phyloP scores from a whole-genome alignment of 2,329 filamentous ascomycete species.

The Leptoxyphium fumago region DNA sequence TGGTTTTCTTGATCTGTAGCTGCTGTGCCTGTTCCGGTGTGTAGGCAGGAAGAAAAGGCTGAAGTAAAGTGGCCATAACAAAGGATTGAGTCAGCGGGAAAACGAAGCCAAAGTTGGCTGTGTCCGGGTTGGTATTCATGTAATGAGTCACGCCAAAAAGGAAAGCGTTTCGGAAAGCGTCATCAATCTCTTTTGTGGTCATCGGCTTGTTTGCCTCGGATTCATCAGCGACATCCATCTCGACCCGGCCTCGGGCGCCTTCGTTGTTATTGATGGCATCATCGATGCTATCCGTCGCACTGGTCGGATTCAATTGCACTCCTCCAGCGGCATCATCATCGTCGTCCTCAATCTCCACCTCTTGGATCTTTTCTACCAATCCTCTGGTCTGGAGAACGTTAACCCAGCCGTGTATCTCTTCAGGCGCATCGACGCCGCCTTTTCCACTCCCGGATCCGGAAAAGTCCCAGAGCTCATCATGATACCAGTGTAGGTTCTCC shows the following conservation, averaged over 20 bases:
- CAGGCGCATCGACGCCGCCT: constrained; percentile 38
- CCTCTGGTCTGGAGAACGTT: constrained; percentile 20
- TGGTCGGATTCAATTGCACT: constrained; percentile 20
- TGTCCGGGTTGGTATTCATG: constrained; percentile 39
- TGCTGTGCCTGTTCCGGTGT: constrained; percentile 40
- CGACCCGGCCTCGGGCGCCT: constrained; percentile 6
- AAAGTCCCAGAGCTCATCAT: constrained; percentile 56
- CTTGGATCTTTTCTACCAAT: constrained; percentile 26
- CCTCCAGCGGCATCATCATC: constrained; percentile 31
- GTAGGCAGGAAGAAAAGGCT: constrained; percentile 50
- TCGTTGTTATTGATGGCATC: constrained; percentile 11
- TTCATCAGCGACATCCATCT: constrained; percentile 17
- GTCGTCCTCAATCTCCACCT: constrained; percentile 30
- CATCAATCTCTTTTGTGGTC: constrained; percentile 50
- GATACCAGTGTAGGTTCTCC: constrained; percentile 50
- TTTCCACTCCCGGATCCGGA: constrained; percentile 33
- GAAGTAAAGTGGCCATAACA: constrained; percentile 47
- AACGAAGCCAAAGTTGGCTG: constrained; percentile 40
- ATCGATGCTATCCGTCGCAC: constrained; percentile 9
- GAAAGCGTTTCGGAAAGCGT: constrained; percentile 49
- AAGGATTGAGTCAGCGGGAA: constrained; percentile 50
- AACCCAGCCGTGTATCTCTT: constrained; percentile 38
- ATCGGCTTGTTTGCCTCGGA: constrained; percentile 31
- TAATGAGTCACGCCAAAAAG: constrained; percentile 47
- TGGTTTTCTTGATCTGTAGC: constrained; percentile 55